Evolutionary conservation across 352 stramenopile species (phyloP), one percentile per base, ranked within the genome.

Genomic region (Aphanomyces cochlioides): DNA sequence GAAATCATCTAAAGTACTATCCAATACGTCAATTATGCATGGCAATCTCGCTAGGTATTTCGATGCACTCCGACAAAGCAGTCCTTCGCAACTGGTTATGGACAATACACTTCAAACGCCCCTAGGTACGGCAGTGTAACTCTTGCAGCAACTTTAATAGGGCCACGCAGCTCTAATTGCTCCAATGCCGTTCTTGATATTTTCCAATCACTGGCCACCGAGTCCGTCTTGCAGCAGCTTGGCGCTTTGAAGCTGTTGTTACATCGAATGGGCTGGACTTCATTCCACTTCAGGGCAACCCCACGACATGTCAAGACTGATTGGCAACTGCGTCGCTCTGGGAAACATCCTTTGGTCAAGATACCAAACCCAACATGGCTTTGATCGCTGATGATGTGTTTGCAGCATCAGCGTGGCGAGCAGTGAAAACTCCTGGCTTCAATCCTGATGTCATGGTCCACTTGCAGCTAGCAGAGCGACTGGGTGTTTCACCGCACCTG

Each of bases 151-250:
- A n/a, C n/a, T n/a, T n/a, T n/a, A n/a, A n/a, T n/a, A n/a, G n/a
- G n/a, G n/a, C n/a, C n/a, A n/a, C n/a, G n/a, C n/a, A n/a, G n/a
- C n/a, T n/a, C n/a, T n/a, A n/a, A n/a, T n/a, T n/a, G n/a, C n/a
- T n/a, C n/a, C n/a, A n/a, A n/a, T n/a, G n/a, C n/a, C n/a, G n/a
- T n/a, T n/a, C n/a, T n/a, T n/a, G n/a, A n/a, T n/a, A n/a, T n/a
- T n/a, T n/a, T n/a, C n/a, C n/a, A n/a, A n/a, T n/a, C n/a, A n/a
- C n/a, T 41, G 92, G 92, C 1, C 94, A 98, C 75, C 82, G 87
- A 37, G 92, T 98, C 1, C 82, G 94, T 6, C 86, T 98, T 45
- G 92, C 90, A 1, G 93, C 90, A 7, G 90, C 94, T 63, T 80
- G 81, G 34, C 79, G 78, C 8, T 90, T 93, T 75, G 79, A 89